Base-by-base conservation (phyloP, 2,329 filamentous ascomycete species). In the Thermothelomyces thermophilus region DNA sequence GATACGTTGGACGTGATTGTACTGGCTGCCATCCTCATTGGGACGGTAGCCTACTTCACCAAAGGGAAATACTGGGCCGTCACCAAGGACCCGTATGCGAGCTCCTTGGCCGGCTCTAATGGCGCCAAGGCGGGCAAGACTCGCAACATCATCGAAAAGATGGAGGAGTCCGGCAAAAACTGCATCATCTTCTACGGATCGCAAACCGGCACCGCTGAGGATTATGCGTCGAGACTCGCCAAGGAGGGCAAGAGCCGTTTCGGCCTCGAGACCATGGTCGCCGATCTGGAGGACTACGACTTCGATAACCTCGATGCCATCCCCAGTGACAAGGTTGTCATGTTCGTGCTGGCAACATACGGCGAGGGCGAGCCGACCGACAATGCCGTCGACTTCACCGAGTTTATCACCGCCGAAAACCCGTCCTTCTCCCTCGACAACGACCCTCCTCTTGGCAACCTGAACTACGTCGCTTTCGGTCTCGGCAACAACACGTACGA, bases 401-500 rank as follows among this genome's bases (percentile, higher is more conserved):
- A 98, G 68, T 97, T 96, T 71, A 79, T 97, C 63, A 87, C 80
- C 43, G 80, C 79, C 57, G 90, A 97, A 16, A 88, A 93, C 50
- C 75, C 85, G 50, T 72, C 80, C 59, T 97, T 97, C 71, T 87
- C 86, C 59, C 81, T 90, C 63, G 80, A 83, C 61, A 71, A 69
- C 40, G 86, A 91, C 19, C 79, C 84, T 55, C 80, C 91, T 43
- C 80, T 98, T 48, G 76, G 73, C 45, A 90, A 88, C 63, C 79
- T 98, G 65, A 91, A 90, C 68, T 98, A 90, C 65, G 90, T 98
- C 63, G 80, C 90, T 50, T 98, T 98, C 63, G 93, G 93, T 63
- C 82, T 98, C 34, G 93, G 93, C 59, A 98, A 98, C 77, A 98
- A 97, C 75, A 97, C 93, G 24, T 98, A 98, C 67, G 93, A 98